Base-by-base conservation (phyloP, 2,329 filamentous ascomycete genomes). In the Aureobasidium sp. region DNA sequence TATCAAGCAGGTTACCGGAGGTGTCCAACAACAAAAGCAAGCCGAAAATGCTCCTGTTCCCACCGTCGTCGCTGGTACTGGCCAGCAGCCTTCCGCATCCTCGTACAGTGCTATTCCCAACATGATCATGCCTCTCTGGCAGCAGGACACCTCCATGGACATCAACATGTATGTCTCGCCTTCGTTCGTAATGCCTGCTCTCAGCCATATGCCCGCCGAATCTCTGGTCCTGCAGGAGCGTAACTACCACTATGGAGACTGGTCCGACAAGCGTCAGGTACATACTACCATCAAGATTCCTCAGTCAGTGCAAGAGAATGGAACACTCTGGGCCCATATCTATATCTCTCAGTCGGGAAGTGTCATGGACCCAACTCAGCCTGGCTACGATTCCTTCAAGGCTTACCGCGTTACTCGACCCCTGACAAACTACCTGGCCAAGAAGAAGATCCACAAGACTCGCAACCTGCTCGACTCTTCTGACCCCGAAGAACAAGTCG, bases 251-350 rank as follows among this genome's bases (percentile, higher is more conserved):
- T 79, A 93, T 61, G 89, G 89, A 64, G 87, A 95, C 74, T 91
- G 81, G 71, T 87, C 85, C 62, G 91, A 97, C 69, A 87, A 82
- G 70, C 85, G 94, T 62, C 81, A 87, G 60, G 82, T 92, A 62
- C 86, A 93, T 67, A 89, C 89, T 7, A 86, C 81, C 41, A 91
- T 99, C 71, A 76, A 81, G 3, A 85, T 97, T 4, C 93, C 94
- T 3, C 79, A 81, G 64, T 81, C 84, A 45, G 91, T 96, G 0
- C 92, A 97, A 79, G 82, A 91, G 67, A 97, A 97, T 72, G 91
- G 90, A 37, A 97, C 93, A 1, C 82, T 99, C 10, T 97, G 90
- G 86, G 93, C 90, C 2, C 94, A 99, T 74, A 95, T 97, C 75
- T 96, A 91, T 69, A 79, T 97, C 64, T 90, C 85, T 11, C 83